Base-by-base conservation (phyloP, 306 rosid genomes). In the Trifolium fragiferum region DNA sequence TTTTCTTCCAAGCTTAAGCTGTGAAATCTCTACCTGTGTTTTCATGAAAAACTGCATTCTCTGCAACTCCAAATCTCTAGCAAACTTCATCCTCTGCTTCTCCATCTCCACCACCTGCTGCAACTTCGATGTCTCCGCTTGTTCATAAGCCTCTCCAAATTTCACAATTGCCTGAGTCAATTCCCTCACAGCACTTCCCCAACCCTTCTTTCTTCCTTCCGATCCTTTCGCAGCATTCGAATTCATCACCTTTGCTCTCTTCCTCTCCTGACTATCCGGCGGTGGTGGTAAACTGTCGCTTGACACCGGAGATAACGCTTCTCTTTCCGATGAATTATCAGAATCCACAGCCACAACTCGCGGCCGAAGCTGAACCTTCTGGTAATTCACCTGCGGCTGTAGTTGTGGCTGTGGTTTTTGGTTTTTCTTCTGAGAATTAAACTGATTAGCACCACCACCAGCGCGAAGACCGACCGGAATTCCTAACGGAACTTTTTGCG, bases 91-190 rank as follows among this genome's bases (percentile, higher is more conserved):
- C 75, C 99, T 83, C 88, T 95, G 99, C 87, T 92, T 95, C 88
- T 95, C 99, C 98, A 95, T 92, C 86, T 92, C 99, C 83, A 89
- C 90, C 51, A 92, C 86, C 78, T 95, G 99, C 76, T 89, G 90
- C 83, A 95, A 59, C 87, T 95, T 95, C 0, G 96, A 82, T 20
- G 84, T 90, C 86, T 95, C 99, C 0, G 97, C 96, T 19, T 95
- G 89, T 78, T 95, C 99, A 78, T 95, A 95, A 0, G 97, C 96
- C 54, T 95, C 96, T 5, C 99, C 99, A 10, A 95, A 92, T 65
- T 88, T 95, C 70, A 95, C 68, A 54, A 95, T 92, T 35, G 99
- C 98, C 35, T 79, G 82, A 1, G 97, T 87, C 87, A 95, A 73
- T 78, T 92, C 97, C 84, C 85, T 92, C 82, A 95, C 85, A 0